Percentiles rank a stretch among this genome's conserved stretches.
Conservation (phyloP, 306 rosid genomes). For the Vigna hirtella region DNA sequence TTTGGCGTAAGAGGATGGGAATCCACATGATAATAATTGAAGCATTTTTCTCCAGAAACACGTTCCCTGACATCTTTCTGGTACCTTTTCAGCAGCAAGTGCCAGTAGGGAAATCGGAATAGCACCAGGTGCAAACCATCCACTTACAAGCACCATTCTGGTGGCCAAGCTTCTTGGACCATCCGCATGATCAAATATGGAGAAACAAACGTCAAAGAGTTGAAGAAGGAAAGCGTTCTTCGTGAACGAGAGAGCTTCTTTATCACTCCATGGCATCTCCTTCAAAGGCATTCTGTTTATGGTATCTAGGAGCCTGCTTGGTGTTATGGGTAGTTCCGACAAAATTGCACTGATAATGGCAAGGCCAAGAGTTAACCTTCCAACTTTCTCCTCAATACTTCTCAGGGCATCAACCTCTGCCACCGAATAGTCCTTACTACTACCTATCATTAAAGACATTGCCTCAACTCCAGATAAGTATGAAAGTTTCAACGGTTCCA, state of each 20-base stretch:
- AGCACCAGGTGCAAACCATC: constrained; percentile 85
- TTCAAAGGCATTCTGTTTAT: constrained; percentile 84
- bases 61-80: constrained; percentile 57
- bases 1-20: constrained; percentile 62
- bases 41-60: constrained; percentile 62
- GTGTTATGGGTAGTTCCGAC: constrained; percentile 85
- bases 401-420: constrained; percentile 80
- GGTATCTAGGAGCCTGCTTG: constrained; percentile 78
- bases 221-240: constrained; percentile 73
- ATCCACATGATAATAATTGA: constrained; percentile 67
- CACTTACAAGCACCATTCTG: constrained; percentile 82
- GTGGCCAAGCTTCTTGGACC: constrained; percentile 90
- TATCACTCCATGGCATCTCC: constrained; percentile 73
- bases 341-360: constrained; percentile 77
- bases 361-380: constrained; percentile 78
- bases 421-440: constrained; percentile 65
- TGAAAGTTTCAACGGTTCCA: constrained; percentile 86
- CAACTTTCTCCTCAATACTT: constrained; percentile 78
- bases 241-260: constrained; percentile 61
- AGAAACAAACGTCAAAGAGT: constrained; percentile 88
- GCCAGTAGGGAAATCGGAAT: constrained; percentile 69
- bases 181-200: constrained; percentile 90
- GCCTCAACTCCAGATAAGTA: constrained; percentile 85
- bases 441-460: constrained; percentile 77
- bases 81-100: constrained; percentile 76